phyloP scores from a whole-genome alignment of 495 filamentous ascomycete genomes.

The Sphaerosporella brunnea region DNA sequence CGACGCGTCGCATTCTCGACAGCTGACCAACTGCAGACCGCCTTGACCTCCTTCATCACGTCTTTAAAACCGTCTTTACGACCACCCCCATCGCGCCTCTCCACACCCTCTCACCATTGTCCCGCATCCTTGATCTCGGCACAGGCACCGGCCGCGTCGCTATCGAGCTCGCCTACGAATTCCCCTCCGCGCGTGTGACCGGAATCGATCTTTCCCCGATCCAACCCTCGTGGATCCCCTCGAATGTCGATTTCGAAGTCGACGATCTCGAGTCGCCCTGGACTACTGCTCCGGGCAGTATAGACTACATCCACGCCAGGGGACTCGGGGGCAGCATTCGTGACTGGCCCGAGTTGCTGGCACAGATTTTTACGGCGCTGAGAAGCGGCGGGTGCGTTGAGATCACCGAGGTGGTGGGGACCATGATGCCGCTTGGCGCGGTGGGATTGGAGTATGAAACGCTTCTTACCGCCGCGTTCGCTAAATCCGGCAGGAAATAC shows the following conservation, averaged over 20 bases:
- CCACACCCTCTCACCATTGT: neutral
- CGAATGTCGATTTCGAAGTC: constrained; percentile 45
- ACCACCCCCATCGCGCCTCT: neutral
- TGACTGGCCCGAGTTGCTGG: constrained; percentile 34
- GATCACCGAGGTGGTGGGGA: constrained; percentile 25
- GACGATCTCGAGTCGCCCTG: constrained; percentile 39
- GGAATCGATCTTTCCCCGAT: constrained; percentile 52
- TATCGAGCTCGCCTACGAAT: constrained; percentile 33
- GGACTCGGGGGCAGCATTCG: constrained; percentile 32
- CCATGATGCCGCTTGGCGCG: constrained; percentile 21
- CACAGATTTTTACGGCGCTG: constrained; percentile 22
- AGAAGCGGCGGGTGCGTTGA: constrained; percentile 40
- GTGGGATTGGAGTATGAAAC: constrained; percentile 28
- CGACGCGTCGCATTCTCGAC: neutral
- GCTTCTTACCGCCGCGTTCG: neutral
- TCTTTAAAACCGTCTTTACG: constrained; percentile 34
- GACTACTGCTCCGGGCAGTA: constrained; percentile 18
- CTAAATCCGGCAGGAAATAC: neutral
- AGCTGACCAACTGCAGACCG: constrained; percentile 31
- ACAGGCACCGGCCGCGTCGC: constrained; percentile 30
- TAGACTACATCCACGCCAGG: constrained; percentile 30
- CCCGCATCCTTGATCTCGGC: constrained; percentile 15
- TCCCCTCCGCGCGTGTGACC: constrained; percentile 27
- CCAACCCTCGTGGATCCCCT: constrained; percentile 42
- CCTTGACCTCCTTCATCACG: constrained; percentile 33